Evolutionary conservation across 345 rosid species (phyloP), one percentile per base, ranked within the genome.

Genomic region (Corymbia maculata): DNA sequence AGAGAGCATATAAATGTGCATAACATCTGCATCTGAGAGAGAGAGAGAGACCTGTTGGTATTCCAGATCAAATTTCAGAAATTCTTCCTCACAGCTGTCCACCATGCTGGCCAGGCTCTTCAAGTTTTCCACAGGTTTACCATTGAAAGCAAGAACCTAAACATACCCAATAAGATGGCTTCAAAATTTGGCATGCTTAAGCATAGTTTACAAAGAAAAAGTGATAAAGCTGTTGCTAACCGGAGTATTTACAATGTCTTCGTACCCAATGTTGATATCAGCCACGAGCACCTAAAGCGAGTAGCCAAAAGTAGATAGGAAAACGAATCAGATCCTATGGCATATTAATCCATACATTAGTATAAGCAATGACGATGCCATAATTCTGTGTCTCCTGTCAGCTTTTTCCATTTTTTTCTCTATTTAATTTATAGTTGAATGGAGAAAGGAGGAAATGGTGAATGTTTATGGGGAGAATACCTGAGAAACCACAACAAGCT

Each of bases 401-500:
- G 30, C 68, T 59, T 59, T 64, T 64, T 64, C 75, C 30, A 64
- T 64, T 28, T 64, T 64, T 64, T 64, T 64, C 36, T n/a, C 30
- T 3, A 64, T n/a, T n/a, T 64, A 3, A n/a, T 64, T 64, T 64
- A 64, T 70, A 36, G 80, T 70, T 70, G 80, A 70, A 70, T 17
- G 24, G 47, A 36, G 24, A 70, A 70, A 36, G 7, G 26, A 36
- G 24, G 13, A 36, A 4, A 70, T 36, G 24, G 13, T 17, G 47
- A 47, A 36, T 70, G 80, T 70, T 36, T 17, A 70, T 2, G 7
- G 80, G 47, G 26, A 36, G 51, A 75, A 82, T n/a, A 95, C 99
- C 98, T 95, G 99, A 53, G 99, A 97, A 88, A 97, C 93, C 52
- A 97, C 99, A 89, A 95, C 97, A 88, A 97, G 95, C 90, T 97